These are phyloP conservation scores for Amniculicola lignicola DNA, from an alignment of 495 filamentous ascomycete genomes.

Conservation along the genomic window DNA sequence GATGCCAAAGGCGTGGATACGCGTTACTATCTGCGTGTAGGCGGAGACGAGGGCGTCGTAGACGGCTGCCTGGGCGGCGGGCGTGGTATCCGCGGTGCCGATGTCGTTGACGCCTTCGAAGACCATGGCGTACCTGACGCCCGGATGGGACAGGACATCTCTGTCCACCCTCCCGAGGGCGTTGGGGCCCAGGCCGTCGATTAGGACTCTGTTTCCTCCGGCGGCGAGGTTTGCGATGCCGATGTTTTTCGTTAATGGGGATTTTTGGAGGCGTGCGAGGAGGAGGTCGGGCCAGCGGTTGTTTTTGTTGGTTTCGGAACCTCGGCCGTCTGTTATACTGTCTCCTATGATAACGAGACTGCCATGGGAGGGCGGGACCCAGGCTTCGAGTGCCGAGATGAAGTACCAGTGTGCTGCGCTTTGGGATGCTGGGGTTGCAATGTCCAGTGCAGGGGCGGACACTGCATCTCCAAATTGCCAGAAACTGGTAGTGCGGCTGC, in stretches of 20 bases:
- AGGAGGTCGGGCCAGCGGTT: constrained; percentile 67
- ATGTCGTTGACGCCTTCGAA: constrained; percentile 78
- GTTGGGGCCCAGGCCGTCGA: constrained; percentile 61
- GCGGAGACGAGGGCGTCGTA: constrained; percentile 53
- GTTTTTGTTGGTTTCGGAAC: constrained; percentile 61
- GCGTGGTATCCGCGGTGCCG: constrained; percentile 50
- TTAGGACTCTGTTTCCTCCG: constrained; percentile 65
- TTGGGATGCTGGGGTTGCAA: not conserved
- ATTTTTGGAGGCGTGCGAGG: constrained; percentile 52
- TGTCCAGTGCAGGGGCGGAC: not conserved
- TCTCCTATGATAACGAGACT: constrained; percentile 66
- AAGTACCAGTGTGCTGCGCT: constrained; percentile 50
- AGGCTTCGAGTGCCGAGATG: constrained; percentile 59
- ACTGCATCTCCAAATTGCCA: constrained; percentile 55
- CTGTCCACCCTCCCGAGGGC: constrained; percentile 60
- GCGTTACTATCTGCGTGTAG: constrained; percentile 56
- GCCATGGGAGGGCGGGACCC: constrained; percentile 43
- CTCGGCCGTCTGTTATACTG: constrained; percentile 70
- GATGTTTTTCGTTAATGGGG: constrained; percentile 48
- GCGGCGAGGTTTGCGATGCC: constrained; percentile 69
- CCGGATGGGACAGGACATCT: constrained; percentile 57
- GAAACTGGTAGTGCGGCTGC: constrained; percentile 64
- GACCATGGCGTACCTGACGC: constrained; percentile 61
- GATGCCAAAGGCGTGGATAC: constrained; percentile 56
- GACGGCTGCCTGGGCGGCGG: constrained; percentile 49